A percentile compares a stretch with the other conserved stretches of the same genome.
phyloP scores from a whole-genome alignment of 495 filamentous ascomycete genomes.

The Trichoderma virens region DNA sequence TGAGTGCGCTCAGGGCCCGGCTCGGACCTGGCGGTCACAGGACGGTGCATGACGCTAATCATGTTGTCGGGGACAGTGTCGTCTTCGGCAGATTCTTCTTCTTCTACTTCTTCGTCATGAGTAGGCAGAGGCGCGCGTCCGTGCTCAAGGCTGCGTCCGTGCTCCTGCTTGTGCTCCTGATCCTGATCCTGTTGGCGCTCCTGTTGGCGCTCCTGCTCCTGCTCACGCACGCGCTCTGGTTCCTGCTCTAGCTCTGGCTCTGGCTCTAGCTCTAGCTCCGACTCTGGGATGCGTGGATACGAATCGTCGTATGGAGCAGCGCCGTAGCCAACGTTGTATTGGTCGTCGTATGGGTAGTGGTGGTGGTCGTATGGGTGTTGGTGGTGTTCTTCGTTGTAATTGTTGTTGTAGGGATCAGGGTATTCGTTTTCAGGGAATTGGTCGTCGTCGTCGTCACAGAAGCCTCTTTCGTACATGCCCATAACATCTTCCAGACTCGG shows the following conservation, averaged over 20 bases:
- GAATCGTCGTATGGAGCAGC: neutral
- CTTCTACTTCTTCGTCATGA: neutral
- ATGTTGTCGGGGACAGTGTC: neutral
- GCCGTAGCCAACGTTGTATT: neutral
- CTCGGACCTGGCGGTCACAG: constrained; percentile 3
- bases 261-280: neutral
- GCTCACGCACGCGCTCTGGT: neutral
- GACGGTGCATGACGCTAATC: constrained; percentile 5
- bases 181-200: neutral
- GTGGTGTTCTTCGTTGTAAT: neutral
- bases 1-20: constrained; percentile 5
- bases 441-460: constrained; percentile 50
- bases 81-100: neutral
- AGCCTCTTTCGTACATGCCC: constrained; percentile 84
- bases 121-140: neutral
- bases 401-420: constrained; percentile 17
- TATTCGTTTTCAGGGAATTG: constrained; percentile 26
- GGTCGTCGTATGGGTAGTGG: constrained; percentile 1
- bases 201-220: neutral
- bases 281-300: neutral
- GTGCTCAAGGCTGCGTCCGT: constrained; percentile 2
- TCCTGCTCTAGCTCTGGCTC: neutral
- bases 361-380: neutral
- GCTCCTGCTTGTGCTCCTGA: neutral
- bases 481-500: constrained; percentile 90